These are phyloP conservation scores for Coniella lustricola DNA, from an alignment of 2,329 filamentous ascomycete species.

Conservation along the genomic window DNA sequence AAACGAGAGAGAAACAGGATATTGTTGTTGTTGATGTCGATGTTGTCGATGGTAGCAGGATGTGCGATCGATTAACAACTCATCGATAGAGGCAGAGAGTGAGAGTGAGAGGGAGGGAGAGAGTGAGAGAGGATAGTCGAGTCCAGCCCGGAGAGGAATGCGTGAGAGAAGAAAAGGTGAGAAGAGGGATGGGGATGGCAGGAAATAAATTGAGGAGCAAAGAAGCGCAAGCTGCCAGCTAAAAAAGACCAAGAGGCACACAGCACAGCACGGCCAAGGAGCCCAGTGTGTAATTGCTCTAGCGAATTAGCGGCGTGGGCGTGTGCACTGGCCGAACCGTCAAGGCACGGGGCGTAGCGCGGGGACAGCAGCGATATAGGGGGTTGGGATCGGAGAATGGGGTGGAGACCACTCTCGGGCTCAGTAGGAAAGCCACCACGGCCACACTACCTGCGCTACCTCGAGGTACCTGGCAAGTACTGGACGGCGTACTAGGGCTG, in stretches of 20 bases:
- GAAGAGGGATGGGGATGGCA: not conserved
- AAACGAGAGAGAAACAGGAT: not conserved
- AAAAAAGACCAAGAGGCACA: conserved; percentile 7
- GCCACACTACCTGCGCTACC: not conserved
- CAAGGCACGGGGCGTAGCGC: conserved; percentile 17
- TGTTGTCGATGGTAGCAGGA: not conserved
- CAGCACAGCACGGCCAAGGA: not conserved
- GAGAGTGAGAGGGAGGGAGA: not conserved
- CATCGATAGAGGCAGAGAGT: not conserved
- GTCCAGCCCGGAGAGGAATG: conserved; percentile 16
- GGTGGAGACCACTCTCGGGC: conserved; percentile 12
- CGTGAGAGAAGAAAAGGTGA: too few species aligned
- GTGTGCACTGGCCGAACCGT: conserved; percentile 17
- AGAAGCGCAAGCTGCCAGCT: too few species aligned
- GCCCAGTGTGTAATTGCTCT: conserved; percentile 14
- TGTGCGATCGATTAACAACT: not conserved
- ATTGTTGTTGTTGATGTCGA: not conserved
- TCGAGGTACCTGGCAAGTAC: too few species aligned
- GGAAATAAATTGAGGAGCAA: conserved; percentile 11
- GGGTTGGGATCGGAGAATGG: conserved; percentile 15
- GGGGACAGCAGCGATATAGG: conserved; percentile 14
- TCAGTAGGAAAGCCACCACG: conserved; percentile 3
- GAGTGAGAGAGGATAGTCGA: conserved; percentile 8
- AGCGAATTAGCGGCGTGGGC: conserved; percentile 17
- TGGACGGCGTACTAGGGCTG: too few species aligned